Percentiles rank a stretch among this genome's conserved stretches.
These are phyloP conservation scores for Emericellopsis atlantica DNA, from an alignment of 2,329 filamentous ascomycete genomes.

Conservation along the genomic window DNA sequence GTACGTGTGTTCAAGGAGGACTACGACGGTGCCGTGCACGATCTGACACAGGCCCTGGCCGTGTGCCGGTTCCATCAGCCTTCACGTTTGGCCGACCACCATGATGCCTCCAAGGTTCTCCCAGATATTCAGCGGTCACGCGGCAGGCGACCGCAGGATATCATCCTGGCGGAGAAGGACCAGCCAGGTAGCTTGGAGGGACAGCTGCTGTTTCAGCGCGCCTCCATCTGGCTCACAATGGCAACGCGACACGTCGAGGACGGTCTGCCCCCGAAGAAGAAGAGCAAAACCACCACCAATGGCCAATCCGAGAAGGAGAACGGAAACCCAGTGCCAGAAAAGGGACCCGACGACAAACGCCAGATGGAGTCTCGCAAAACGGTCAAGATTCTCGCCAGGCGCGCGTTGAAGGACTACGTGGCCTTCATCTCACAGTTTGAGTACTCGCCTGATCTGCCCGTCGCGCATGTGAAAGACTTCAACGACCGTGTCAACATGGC, in stretches of 20 bases:
- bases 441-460: slow-evolving; percentile 60
- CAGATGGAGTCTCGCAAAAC: slow-evolving; percentile 37
- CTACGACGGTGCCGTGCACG: slow-evolving; percentile 53
- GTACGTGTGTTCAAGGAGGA: slow-evolving; percentile 68
- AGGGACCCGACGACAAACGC: slow-evolving; percentile 2
- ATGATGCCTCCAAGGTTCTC: slow-evolving; percentile 30
- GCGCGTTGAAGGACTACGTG: slow-evolving; percentile 62
- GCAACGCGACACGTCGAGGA: slow-evolving; percentile 49
- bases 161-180: slow-evolving; percentile 24
- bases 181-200: slow-evolving; percentile 65
- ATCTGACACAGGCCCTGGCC: slow-evolving; percentile 55
- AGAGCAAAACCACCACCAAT: background rate
- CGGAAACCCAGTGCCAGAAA: background rate
- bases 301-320: slow-evolving; percentile 4
- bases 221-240: slow-evolving; percentile 56
- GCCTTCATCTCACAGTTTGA: slow-evolving; percentile 63
- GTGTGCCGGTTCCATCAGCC: slow-evolving; percentile 38
- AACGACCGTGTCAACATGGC: slow-evolving; percentile 43
- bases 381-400: slow-evolving; percentile 63
- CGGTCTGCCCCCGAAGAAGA: background rate
- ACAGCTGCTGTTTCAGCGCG: slow-evolving; percentile 67
- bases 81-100: slow-evolving; percentile 37
- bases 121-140: slow-evolving; percentile 12
- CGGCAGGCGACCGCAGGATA: slow-evolving; percentile 16
- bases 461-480: slow-evolving; percentile 44